Percentiles rank a stretch among this genome's conserved stretches.
Conservation (phyloP, 2,329 filamentous ascomycete species). For the Sarocladiaceae sp. region DNA sequence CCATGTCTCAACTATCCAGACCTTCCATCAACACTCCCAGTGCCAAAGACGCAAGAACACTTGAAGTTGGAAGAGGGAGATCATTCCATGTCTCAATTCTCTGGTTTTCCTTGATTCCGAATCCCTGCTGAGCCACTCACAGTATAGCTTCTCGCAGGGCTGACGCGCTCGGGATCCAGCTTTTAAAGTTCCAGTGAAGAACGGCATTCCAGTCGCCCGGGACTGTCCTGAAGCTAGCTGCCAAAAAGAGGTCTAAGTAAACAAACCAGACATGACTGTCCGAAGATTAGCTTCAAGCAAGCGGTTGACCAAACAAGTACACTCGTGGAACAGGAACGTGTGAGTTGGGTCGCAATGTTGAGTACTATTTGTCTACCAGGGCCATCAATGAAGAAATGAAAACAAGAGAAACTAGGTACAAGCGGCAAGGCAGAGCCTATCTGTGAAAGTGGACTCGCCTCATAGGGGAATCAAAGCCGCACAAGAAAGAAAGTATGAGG, state of each 20-base stretch:
- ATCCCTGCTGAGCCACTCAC: too few species aligned
- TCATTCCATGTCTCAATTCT: neutral
- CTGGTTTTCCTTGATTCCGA: too few species aligned
- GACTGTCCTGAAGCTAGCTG: neutral
- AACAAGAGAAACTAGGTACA: conserved; percentile 3
- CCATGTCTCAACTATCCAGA: neutral
- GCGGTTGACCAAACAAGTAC: neutral
- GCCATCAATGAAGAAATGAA: neutral
- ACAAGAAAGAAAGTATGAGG: too few species aligned
- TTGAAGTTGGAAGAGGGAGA: too few species aligned
- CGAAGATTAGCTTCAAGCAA: too few species aligned
- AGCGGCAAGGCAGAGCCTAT: neutral
- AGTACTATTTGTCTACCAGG: conserved; percentile 8
- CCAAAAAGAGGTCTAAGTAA: neutral
- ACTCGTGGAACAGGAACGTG: neutral
- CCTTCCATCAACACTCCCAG: too few species aligned
- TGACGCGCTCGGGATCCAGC: too few species aligned
- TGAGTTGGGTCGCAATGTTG: neutral
- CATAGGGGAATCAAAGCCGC: too few species aligned
- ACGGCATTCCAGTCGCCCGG: neutral
- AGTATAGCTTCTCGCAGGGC: too few species aligned
- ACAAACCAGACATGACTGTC: neutral
- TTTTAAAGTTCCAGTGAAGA: too few species aligned
- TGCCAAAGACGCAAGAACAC: too few species aligned
- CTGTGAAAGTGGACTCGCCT: too few species aligned